Base-by-base conservation (phyloP, 495 filamentous ascomycete genomes). In the Tetracladium marchalianum region DNA sequence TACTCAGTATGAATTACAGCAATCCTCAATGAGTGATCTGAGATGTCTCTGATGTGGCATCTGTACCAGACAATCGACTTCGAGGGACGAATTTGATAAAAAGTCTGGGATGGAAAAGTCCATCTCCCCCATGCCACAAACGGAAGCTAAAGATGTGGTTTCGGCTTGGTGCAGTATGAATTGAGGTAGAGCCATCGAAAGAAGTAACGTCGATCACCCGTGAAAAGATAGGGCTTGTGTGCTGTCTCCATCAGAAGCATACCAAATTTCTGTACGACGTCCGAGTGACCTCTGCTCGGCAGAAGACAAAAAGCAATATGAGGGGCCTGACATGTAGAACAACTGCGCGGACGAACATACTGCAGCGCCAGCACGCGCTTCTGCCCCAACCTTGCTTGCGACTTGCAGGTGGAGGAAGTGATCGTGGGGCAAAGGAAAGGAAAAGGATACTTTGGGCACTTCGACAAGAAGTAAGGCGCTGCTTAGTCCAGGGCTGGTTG, bases 171-270 rank as follows among this genome's bases (percentile, higher is more conserved):
- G 55, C 55, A 58, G 22, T 58, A 44, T 51, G 42, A 50, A 42
- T 44, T 50, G 52, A 58, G 47, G 50, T 38, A 54, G 44, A 34
- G 42, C 35, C 43, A 50, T 32, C 44, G 12, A 31, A 58, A 54
- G 48, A 52, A 58, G 55, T 58, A 54, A 51, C 48, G 47, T 58
- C 51, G 47, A 54, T 54, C 55, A 58, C 41, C 51, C 47, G 47
- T 46, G 50, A 45, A 49, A 46, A 32, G 11, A 44, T 45, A 50
- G 47, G 45, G 38, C 50, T 44, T 50, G 47, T 57, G 54, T 54
- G 55, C 49, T 58, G 55, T 43, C 34, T 49, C 55, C 51, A 52
- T 48, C 47, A 44, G 39, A 46, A 36, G 48, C 38, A 47, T 46
- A 48, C 36, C 47, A 58, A 51, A 58, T 31, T 52, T 41, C 39